These are phyloP conservation scores for Sarocladium brachiariae DNA, from an alignment of 2,329 filamentous ascomycete genomes.

Conservation along the genomic window DNA sequence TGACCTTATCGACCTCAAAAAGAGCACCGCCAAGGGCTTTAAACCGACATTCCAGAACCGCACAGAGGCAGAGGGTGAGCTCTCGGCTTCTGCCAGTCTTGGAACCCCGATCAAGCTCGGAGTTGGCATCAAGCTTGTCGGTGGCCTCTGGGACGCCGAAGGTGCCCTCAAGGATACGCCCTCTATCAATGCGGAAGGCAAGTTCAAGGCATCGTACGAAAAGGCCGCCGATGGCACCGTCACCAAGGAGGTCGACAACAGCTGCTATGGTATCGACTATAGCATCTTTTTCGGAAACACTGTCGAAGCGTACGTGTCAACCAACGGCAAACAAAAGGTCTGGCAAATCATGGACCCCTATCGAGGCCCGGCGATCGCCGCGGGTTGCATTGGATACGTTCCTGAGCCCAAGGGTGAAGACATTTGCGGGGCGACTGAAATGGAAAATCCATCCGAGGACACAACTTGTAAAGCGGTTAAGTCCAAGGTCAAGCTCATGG, in stretches of 20 bases:
- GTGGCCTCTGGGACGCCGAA: neutral
- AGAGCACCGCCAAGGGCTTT: neutral
- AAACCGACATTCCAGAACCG: neutral
- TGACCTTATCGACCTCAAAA: neutral
- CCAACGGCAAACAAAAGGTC: neutral
- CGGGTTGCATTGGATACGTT: conserved; percentile 11
- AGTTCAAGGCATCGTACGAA: neutral
- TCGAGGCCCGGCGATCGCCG: conserved; percentile 7
- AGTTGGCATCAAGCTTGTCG: neutral
- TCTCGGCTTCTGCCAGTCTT: neutral
- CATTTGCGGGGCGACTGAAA: neutral
- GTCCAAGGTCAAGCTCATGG: neutral
- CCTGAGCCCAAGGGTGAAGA: neutral
- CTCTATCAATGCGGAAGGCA: neutral
- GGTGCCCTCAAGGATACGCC: neutral
- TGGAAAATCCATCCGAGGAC: neutral
- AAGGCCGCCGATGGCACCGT: neutral
- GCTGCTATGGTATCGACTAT: neutral
- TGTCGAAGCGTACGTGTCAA: neutral
- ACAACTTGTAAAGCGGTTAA: no score
- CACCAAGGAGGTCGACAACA: neutral
- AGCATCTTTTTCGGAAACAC: neutral
- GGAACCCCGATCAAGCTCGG: neutral
- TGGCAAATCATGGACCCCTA: conserved; percentile 2
- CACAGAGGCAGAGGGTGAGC: neutral